Base-by-base conservation (phyloP, 1,284 basidiomycete genomes). In the Abortiporus biennis region DNA sequence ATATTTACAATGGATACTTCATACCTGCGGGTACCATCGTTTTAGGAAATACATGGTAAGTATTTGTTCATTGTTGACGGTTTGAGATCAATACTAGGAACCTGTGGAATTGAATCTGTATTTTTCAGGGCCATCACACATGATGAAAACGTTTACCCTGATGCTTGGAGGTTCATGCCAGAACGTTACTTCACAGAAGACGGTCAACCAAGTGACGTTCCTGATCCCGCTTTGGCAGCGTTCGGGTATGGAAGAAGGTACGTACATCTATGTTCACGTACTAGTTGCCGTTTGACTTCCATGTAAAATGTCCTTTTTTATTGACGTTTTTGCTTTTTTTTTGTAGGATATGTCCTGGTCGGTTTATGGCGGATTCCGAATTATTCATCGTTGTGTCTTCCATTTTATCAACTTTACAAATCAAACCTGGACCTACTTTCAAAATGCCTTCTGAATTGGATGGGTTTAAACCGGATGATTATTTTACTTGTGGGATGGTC, bases 391-490 rank as follows among this genome's bases (percentile, higher is more conserved):
- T 46, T 8, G 40, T 49, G 34, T 53, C 54, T 1, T 49, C 44
- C 30, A 41, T 50, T 1, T 47, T 62, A 3, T 48, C 52, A 1
- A 52, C 47, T 17, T 51, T 57, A 39, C 47, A 57, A 34, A 52
- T 61, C 32, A 38, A 50, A 3, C 52, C 45, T 31, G 45, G 47
- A 2, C 38, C 36, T 37, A 47, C 46, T 13, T 40, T 37, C 25
- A 55, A 51, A 12, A 44, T 43, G 12, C 34, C 25, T 12, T n/a
- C 29, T 17, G 43, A 44, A n/a, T n/a, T n/a, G n/a, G n/a, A n/a
- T n/a, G n/a, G n/a, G n/a, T n/a, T n/a, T 13, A 40, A 39, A 2
- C 5, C 23, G 2, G 20, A 33, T 16, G 38, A 39, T 3, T 35
- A 43, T 21, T 22, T 35, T n/a, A 38, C 31, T 13, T n/a, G 37